Evolutionary conservation across 768 basidiomycete genomes (phyloP).

Genomic region (Trametes cinnabarina): DNA sequence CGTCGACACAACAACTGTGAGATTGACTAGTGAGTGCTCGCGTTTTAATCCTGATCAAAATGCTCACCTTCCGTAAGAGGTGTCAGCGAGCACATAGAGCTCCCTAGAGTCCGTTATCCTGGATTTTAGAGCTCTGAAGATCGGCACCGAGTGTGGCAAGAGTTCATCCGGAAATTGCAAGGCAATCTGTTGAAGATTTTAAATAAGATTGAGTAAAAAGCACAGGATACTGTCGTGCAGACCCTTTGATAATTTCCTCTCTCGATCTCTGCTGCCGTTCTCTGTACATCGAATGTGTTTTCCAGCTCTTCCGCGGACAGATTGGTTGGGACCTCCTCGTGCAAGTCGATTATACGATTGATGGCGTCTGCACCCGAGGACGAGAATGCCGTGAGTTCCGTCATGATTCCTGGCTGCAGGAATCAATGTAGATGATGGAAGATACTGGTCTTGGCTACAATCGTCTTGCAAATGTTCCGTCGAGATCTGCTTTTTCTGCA

Average conservation of each 20-base stretch:
- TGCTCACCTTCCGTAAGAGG: constrained; percentile 90
- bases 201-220: not conserved
- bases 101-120: constrained; percentile 48
- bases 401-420: constrained; percentile 17
- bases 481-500: too few relatives aligned
- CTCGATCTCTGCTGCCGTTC: constrained; percentile 60
- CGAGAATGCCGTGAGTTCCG: constrained; percentile 41
- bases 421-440: too few relatives aligned
- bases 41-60: not conserved
- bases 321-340: constrained; percentile 29
- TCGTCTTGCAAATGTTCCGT: too few relatives aligned
- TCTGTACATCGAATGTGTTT: constrained; percentile 71
- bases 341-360: constrained; percentile 48
- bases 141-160: constrained; percentile 79
- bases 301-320: constrained; percentile 44
- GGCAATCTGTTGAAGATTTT: constrained; percentile 55
- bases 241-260: constrained; percentile 71
- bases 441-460: too few relatives aligned
- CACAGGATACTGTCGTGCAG: constrained; percentile 21
- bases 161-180: constrained; percentile 97
- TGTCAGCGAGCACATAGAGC: constrained; percentile 92
- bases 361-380: constrained; percentile 66
- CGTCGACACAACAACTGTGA: constrained; percentile 90
- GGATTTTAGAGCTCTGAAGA: constrained; percentile 66
- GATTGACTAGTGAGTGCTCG: not conserved